These are phyloP conservation scores for Elongisporangium prolatum DNA, from an alignment of 352 stramenopile genomes.

Conservation along the genomic window DNA sequence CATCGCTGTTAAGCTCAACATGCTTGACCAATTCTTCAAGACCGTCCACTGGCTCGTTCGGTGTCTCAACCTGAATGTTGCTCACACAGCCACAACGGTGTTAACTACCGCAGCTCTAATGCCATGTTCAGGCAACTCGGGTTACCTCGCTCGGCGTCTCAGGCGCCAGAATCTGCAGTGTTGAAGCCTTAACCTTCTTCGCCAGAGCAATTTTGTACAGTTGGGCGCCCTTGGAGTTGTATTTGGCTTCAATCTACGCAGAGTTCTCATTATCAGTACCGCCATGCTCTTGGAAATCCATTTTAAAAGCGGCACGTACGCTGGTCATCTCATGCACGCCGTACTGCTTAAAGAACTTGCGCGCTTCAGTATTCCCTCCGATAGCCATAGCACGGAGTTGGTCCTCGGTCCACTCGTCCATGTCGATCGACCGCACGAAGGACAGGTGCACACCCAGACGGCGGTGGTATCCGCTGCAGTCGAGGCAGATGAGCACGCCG, in stretches of 20 bases:
- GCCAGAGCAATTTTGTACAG: constrained; percentile 82
- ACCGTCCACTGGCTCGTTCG: constrained; percentile 48
- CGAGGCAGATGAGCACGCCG: constrained; percentile 95
- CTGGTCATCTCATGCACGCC: constrained; percentile 83
- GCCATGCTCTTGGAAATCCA: no score
- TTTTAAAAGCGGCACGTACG: no score
- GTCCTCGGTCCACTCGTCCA: constrained; percentile 95
- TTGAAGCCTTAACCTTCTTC: constrained; percentile 82
- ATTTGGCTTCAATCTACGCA: constrained; percentile 86
- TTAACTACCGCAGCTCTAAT: background rate
- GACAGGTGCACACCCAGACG: constrained; percentile 91
- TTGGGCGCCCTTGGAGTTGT: constrained; percentile 87
- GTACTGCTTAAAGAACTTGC: constrained; percentile 94
- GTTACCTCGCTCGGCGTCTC: constrained; percentile 30
- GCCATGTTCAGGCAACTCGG: background rate
- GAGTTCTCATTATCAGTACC: constrained; percentile 4
- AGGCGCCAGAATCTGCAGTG: constrained; percentile 41
- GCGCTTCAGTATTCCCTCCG: constrained; percentile 91
- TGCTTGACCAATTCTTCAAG: constrained; percentile 82
- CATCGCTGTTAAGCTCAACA: constrained; percentile 43
- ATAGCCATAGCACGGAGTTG: constrained; percentile 92
- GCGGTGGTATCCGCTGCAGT: constrained; percentile 93
- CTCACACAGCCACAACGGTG: constrained; percentile 3
- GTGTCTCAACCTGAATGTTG: constrained; percentile 17
- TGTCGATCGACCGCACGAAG: constrained; percentile 94